Conservation (phyloP, 345 rosid genomes). For the Clausena lansium region DNA sequence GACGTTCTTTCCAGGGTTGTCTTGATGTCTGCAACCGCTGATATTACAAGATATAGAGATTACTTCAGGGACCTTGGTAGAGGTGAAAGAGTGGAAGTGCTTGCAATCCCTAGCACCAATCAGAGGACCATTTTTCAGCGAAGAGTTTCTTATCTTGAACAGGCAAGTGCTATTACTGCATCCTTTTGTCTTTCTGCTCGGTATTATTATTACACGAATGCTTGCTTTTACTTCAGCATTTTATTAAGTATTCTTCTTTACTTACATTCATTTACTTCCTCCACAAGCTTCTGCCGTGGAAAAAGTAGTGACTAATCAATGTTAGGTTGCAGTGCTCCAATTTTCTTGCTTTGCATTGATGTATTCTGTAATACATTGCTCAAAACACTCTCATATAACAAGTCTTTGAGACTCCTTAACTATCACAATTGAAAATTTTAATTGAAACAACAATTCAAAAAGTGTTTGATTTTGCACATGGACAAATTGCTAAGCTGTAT, state of each 20-base stretch:
- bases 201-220: background rate
- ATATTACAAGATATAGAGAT: slow-evolving; percentile 73
- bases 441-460: background rate
- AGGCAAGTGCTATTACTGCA: slow-evolving; percentile 42
- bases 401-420: background rate
- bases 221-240: background rate
- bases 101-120: slow-evolving; percentile 72
- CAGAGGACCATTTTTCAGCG: slow-evolving; percentile 62
- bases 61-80: slow-evolving; percentile 86
- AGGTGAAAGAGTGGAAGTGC: slow-evolving; percentile 90
- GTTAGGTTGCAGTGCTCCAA: background rate
- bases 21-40: slow-evolving; percentile 98
- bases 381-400: background rate
- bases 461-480: background rate
- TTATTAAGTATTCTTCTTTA: background rate
- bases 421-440: too few species aligned
- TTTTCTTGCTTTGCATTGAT: background rate
- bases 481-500: background rate
- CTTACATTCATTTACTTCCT: too few species aligned
- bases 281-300: background rate
- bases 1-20: slow-evolving; percentile 59
- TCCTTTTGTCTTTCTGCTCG: background rate
- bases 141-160: slow-evolving; percentile 73
- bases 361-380: background rate
- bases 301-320: background rate